These are phyloP conservation scores for Russula sp. DNA, from an alignment of 768 basidiomycete species.

Conservation along the genomic window DNA sequence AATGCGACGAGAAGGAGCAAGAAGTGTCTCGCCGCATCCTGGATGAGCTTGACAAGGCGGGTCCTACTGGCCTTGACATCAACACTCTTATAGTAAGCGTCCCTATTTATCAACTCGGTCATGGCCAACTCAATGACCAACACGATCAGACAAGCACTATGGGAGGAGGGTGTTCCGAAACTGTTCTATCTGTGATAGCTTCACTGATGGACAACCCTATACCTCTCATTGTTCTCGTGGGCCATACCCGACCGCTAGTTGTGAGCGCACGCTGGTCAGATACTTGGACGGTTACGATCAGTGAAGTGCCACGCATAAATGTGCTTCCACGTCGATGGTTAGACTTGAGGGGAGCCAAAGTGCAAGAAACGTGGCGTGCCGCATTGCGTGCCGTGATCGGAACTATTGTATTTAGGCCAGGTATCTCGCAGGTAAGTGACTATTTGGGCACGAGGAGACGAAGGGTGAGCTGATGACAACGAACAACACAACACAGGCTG, in stretches of 20 bases:
- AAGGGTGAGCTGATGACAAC: not conserved
- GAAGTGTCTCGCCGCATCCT: not conserved
- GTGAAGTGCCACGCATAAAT: slow-evolving; percentile 37
- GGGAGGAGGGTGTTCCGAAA: not conserved
- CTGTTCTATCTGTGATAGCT: slow-evolving; percentile 30
- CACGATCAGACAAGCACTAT: not conserved
- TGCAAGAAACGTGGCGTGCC: slow-evolving; percentile 64
- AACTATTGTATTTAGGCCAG: slow-evolving; percentile 60
- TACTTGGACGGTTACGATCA: slow-evolving; percentile 51
- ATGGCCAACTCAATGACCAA: not conserved
- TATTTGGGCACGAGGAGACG: no score
- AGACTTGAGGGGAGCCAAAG: slow-evolving; percentile 55
- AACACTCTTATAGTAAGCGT: slow-evolving; percentile 27
- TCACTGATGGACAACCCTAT: slow-evolving; percentile 40
- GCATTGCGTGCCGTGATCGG: slow-evolving; percentile 63
- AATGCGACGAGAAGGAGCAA: slow-evolving; percentile 10
- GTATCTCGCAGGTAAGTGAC: slow-evolving; percentile 57
- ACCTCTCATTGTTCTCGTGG: slow-evolving; percentile 61
- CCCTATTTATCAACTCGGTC: no score
- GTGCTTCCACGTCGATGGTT: slow-evolving; percentile 71
- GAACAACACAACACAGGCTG: slow-evolving; percentile 36
- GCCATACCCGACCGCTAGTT: slow-evolving; percentile 49
- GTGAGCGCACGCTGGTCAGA: slow-evolving; percentile 46
- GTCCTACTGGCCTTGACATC: slow-evolving; percentile 24
- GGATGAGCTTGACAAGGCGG: slow-evolving; percentile 5